Base-by-base conservation (phyloP, 345 rosid species). In the Populus tremula region DNA sequence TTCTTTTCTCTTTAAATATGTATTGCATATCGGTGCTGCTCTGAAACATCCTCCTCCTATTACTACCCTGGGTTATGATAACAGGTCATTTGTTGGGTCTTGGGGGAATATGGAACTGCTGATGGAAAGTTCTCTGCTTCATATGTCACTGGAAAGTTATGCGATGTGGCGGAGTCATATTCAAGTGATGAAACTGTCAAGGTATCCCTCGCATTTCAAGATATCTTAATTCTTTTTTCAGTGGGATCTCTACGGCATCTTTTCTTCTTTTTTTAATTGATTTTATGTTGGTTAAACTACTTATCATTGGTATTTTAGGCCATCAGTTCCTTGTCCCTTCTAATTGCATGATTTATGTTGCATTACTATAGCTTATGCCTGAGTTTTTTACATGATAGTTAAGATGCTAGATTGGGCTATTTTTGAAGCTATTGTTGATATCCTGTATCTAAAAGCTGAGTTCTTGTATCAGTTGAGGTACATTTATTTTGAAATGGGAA, bases 41-140 rank as follows among this genome's bases (percentile, higher is more conserved):
- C 36, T 71, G 54, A 67, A 27, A 27, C 5, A 69, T 69, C 27
- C 12, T 73, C 8, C 10, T 17, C 63, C 29, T 23, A 3, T 76
- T 76, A 14, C 20, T 38, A 31, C 43, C 47, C 20, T 76, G 62
- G 68, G 35, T 84, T 82, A 50, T 81, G 83, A 61, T 85, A 76
- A n/a, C 85, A 96, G 99, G 94, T 96, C 75, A 92, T 93, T 77
- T 96, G 98, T 81, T 96, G 99, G 98, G 98, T 93, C 64, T 76
- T 91, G 86, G 99, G 99, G 80, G 98, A 96, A 77, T 96, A 92
- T 71, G 98, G 98, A 77, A 90, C 94, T 56, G 91, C 94, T 73
- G 93, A 91, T 80, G 94, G 93, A 74, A 91, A 90, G 81, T 91
- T 88, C 80, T 89, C 99, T 76, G 89, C 94, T 61, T 91, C 94